Conservation (phyloP, 176 grass and related monocot species). For the Triticum timopheevii region DNA sequence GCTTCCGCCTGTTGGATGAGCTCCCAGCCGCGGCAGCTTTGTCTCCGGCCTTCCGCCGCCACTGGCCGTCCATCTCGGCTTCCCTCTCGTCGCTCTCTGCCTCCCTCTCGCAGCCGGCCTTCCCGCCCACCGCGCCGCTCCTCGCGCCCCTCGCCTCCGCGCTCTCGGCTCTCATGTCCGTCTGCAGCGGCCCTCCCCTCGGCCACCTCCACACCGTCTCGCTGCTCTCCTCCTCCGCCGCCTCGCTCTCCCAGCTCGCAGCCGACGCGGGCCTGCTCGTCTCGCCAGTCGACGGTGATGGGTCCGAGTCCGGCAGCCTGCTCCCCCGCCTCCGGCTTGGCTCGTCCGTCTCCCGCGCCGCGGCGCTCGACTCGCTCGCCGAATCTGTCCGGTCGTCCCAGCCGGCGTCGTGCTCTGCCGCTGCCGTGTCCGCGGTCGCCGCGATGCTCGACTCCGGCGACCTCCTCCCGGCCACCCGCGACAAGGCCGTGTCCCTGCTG, state of each 20-base stretch:
- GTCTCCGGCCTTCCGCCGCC: background rate
- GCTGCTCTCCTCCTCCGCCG: background rate
- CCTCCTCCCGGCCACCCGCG: constrained; percentile 32
- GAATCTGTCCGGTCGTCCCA: background rate
- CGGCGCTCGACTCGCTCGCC: background rate
- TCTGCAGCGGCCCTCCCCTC: background rate
- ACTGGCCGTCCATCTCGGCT: background rate
- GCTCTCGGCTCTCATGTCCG: background rate
- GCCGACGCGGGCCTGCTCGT: background rate
- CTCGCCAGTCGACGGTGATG: background rate
- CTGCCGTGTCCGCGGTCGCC: constrained; percentile 28
- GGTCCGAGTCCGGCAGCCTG: background rate
- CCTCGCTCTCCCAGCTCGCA: background rate
- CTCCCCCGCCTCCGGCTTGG: background rate
- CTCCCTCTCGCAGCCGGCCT: background rate
- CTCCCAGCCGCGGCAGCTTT: background rate
- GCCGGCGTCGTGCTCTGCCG: constrained; percentile 17
- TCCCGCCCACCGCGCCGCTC: background rate
- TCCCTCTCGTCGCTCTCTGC: background rate
- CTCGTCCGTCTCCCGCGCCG: background rate
- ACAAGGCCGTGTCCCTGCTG: constrained; percentile 42
- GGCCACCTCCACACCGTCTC: background rate
- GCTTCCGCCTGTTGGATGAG: background rate
- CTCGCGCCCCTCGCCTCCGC: background rate
- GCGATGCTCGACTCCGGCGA: constrained; percentile 48